A percentile compares a stretch with the other conserved stretches of the same genome.
phyloP scores from a whole-genome alignment of 1,284 basidiomycete genomes.

The Blastosporella zonata region DNA sequence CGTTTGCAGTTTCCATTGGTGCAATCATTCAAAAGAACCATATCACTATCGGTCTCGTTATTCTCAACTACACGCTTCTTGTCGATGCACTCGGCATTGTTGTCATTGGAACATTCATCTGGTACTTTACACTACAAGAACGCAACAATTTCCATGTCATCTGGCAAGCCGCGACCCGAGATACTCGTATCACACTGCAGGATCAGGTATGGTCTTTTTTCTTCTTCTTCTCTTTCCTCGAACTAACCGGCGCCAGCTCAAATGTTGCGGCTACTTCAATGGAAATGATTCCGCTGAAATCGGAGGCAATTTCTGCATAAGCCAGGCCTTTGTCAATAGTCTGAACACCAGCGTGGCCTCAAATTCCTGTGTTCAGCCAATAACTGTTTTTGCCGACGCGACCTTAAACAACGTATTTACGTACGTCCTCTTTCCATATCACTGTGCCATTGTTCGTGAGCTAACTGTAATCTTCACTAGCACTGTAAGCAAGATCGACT shows the following conservation, averaged over 20 bases:
- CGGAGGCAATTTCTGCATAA: slow-evolving; percentile 61
- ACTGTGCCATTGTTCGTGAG: background rate
- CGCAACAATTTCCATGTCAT: slow-evolving; percentile 59
- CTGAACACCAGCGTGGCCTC: slow-evolving; percentile 40
- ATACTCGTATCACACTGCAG: slow-evolving; percentile 60
- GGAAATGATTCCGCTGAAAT: slow-evolving; percentile 57
- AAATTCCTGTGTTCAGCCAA: slow-evolving; percentile 64
- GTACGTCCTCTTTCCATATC: slow-evolving; percentile 40
- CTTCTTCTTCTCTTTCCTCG: background rate
- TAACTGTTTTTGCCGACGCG: slow-evolving; percentile 63
- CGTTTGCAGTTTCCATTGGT: slow-evolving; percentile 65
- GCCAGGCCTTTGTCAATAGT: slow-evolving; percentile 45
- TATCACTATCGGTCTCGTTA: slow-evolving; percentile 61
- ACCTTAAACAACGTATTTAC: slow-evolving; percentile 81
- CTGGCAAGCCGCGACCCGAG: slow-evolving; percentile 48
- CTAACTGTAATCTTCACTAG: slow-evolving; percentile 25
- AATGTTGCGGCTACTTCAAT: slow-evolving; percentile 82
- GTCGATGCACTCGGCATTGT: slow-evolving; percentile 56
- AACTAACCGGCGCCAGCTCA: slow-evolving; percentile 43
- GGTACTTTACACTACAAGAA: slow-evolving; percentile 76
- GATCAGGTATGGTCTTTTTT: slow-evolving; percentile 51
- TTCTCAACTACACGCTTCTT: slow-evolving; percentile 73
- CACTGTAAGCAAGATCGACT: slow-evolving; percentile 29
- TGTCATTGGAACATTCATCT: slow-evolving; percentile 66
- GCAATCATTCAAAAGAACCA: slow-evolving; percentile 71